Evolutionary conservation across 1,139 yeast species (phyloP).

Genomic region (Suhomyces atakaporum): DNA sequence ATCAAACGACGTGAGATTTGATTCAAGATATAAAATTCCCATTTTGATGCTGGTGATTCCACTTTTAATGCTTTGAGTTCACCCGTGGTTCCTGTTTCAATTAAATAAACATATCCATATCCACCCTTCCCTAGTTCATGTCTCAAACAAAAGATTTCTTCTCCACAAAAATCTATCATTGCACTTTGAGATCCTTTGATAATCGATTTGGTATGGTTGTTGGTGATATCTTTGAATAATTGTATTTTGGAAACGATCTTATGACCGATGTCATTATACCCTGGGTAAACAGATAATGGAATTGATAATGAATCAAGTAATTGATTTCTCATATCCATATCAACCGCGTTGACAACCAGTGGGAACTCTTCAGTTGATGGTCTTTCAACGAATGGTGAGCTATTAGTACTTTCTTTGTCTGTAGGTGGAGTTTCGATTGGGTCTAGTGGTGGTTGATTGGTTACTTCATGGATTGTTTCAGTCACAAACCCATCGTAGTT

Average conservation of each 20-base stretch:
- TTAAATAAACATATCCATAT: conserved; percentile 73
- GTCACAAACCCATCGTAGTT: conserved; percentile 55
- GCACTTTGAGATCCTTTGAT: conserved; percentile 42
- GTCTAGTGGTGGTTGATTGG: conserved; percentile 5
- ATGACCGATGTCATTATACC: conserved; percentile 25
- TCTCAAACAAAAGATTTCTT: conserved; percentile 56
- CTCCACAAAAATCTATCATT: conserved; percentile 51
- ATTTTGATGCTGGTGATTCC: conserved; percentile 67
- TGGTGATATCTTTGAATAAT: conserved; percentile 36
- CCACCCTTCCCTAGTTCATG: conserved; percentile 79
- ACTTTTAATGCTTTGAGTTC: conserved; percentile 67
- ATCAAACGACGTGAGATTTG: conserved; percentile 49
- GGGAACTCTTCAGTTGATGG: conserved; percentile 25
- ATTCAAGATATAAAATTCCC: conserved; percentile 80
- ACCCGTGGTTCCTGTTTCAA: conserved; percentile 61
- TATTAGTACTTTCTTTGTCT: conserved; percentile 28
- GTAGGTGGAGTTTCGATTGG: conserved; percentile 35
- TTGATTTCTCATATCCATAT: conserved; percentile 23
- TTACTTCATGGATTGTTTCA: conserved; percentile 40
- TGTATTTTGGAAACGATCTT: conserved; percentile 31
- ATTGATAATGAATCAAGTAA: conserved; percentile 28
- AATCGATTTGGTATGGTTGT: conserved; percentile 34
- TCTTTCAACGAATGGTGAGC: conserved; percentile 52
- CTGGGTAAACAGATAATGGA: conserved; percentile 31
- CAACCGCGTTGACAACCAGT: conserved; percentile 34